phyloP scores from a whole-genome alignment of 495 filamentous ascomycete species.

The Aspergillus carlsbadensis region DNA sequence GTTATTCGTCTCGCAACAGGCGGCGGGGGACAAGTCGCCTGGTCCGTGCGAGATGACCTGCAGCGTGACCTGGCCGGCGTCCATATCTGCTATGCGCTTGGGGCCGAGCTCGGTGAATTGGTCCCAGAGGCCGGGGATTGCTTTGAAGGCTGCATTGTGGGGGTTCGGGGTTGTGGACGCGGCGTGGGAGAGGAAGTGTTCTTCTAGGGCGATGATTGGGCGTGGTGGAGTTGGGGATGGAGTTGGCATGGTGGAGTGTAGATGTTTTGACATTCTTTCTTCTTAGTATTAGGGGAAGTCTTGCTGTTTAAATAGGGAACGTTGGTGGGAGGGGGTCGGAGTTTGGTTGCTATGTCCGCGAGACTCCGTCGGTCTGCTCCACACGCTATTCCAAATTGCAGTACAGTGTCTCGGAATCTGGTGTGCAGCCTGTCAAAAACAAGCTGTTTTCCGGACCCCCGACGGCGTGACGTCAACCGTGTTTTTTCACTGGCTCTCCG shows the following conservation, averaged over 20 bases:
- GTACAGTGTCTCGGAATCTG: too few species aligned
- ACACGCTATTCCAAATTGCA: too few species aligned
- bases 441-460: too few species aligned
- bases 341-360: too few species aligned
- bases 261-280: too few species aligned
- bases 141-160: conserved; percentile 7
- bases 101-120: conserved; percentile 39
- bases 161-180: conserved; percentile 13
- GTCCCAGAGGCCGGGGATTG: conserved; percentile 21
- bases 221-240: not conserved
- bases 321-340: too few species aligned
- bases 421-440: too few species aligned
- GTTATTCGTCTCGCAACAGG: conserved; percentile 50
- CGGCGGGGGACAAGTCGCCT: conserved; percentile 22
- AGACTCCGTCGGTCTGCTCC: too few species aligned
- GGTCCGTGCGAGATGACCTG: conserved; percentile 58
- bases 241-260: not conserved
- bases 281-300: too few species aligned
- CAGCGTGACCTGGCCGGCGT: conserved; percentile 46
- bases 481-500: too few species aligned
- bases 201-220: conserved; percentile 54
- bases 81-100: conserved; percentile 51
- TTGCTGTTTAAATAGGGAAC: too few species aligned
- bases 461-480: too few species aligned
- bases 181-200: conserved; percentile 52